phyloP scores from a whole-genome alignment of 2,329 filamentous ascomycete genomes.

The Apiospora koreana region DNA sequence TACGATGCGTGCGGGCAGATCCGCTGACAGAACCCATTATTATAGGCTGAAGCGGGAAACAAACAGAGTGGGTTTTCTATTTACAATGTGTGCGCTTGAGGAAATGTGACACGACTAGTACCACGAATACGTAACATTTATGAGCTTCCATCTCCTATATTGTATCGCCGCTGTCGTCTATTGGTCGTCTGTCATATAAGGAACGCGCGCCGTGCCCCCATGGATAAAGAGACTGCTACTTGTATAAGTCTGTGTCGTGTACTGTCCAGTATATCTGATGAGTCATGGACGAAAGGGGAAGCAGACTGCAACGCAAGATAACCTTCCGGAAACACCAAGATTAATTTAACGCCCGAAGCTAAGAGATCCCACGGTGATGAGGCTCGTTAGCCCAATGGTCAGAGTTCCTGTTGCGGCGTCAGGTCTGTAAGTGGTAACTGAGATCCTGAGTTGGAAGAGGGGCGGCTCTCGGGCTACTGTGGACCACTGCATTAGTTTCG shows the following conservation, averaged over 20 bases:
- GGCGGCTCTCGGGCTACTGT: slow-evolving; percentile 5
- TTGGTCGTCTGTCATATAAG: background rate
- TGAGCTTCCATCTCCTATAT: background rate
- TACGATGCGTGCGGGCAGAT: background rate
- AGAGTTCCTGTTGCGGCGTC: background rate
- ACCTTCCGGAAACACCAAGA: background rate
- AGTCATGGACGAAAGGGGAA: background rate
- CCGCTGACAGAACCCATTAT: background rate
- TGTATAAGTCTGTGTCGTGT: no score
- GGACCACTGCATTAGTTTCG: slow-evolving; percentile 2
- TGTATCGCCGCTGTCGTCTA: background rate
- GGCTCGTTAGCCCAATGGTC: background rate
- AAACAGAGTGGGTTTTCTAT: background rate
- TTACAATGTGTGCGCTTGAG: background rate
- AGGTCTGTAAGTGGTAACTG: background rate
- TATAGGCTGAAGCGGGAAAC: background rate
- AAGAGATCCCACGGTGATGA: background rate
- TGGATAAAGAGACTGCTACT: background rate
- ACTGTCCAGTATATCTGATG: background rate
- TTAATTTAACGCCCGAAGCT: background rate
- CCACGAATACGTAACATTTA: background rate
- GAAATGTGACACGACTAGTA: background rate
- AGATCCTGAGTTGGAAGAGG: background rate
- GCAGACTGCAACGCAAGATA: background rate
- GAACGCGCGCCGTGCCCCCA: background rate